Base-by-base conservation (phyloP, 2,329 filamentous ascomycete species). In the Lachnellula willkommii region DNA sequence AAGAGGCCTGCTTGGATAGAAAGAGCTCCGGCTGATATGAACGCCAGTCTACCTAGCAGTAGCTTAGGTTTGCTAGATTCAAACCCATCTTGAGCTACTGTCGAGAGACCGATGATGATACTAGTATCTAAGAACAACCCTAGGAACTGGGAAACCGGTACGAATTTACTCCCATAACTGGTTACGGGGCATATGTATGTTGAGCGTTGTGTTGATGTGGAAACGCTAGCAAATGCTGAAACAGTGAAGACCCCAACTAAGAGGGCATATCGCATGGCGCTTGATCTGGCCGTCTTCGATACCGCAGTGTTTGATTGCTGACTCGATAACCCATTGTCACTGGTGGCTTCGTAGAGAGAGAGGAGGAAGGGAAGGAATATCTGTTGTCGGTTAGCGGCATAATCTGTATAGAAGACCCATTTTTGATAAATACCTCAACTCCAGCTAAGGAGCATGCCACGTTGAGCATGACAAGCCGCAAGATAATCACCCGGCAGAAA, bases 141-240 rank as follows among this genome's bases (percentile, higher is more conserved):
- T 39, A 56, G 35, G 28, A 32, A 28, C 53, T 59, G 57, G 40
- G 47, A 37, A n/a, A 50, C 26, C 5, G 45, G 57, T 15, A 56
- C 45, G 11, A 37, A 22, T 7, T 20, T 43, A 5, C 42, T 35
- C 47, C 40, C 51, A 3, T 52, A 43, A 14, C 47, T 37, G 37
- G 46, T 46, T 36, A 37, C 17, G 3, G 57, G 53, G 50, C 57
- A 59, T n/a, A 59, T 59, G 22, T 56, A 59, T 35, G 53, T 59
- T 14, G 57, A 56, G 36, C 37, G 40, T 14, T 53, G 47, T 15
- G 53, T 45, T 15, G 50, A 53, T 7, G 52, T n/a, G 22, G 50
- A 22, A 17, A 56, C n/a, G 22, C 36, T 49, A 11, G 35, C 35
- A 36, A 51, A 36, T 32, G 53, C 47, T 11, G 54, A 47, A 2